phyloP scores from a whole-genome alignment of 495 filamentous ascomycete genomes.

The Copromyces sp. region DNA sequence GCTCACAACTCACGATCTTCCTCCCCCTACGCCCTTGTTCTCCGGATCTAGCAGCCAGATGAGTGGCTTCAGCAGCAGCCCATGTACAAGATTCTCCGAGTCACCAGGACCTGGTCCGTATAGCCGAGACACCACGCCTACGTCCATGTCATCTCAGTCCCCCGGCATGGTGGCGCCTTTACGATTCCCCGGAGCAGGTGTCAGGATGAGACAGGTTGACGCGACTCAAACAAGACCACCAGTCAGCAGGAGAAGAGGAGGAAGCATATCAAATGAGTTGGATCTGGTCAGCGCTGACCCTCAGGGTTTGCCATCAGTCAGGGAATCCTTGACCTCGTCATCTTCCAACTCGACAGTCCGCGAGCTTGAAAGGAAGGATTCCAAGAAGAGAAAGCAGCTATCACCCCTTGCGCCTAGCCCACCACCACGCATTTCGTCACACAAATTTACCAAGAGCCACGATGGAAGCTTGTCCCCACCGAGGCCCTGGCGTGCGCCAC shows the following conservation, averaged over 20 bases:
- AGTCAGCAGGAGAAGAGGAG: conserved; percentile 48
- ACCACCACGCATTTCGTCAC: conserved; percentile 54
- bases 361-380: conserved; percentile 29
- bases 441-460: conserved; percentile 38
- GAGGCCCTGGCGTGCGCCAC: conserved; percentile 19
- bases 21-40: conserved; percentile 55
- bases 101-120: conserved; percentile 75
- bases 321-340: conserved; percentile 53
- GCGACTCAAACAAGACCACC: conserved; percentile 58
- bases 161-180: conserved; percentile 58
- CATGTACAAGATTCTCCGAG: conserved; percentile 88
- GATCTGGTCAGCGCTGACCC: conserved; percentile 37
- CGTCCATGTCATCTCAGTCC: conserved; percentile 94
- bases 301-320: conserved; percentile 51
- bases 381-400: conserved; percentile 33
- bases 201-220: conserved; percentile 47
- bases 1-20: conserved; percentile 48
- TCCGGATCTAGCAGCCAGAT: conserved; percentile 43
- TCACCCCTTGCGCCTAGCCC: conserved; percentile 48
- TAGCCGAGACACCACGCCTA: conserved; percentile 85
- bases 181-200: conserved; percentile 39
- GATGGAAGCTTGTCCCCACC: conserved; percentile 23
- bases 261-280: conserved; percentile 42
- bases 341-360: conserved; percentile 49
- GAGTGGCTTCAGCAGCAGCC: conserved; percentile 61